Evolutionary conservation across 768 basidiomycete genomes (phyloP).

Genomic region (Tephrocybe sp.): DNA sequence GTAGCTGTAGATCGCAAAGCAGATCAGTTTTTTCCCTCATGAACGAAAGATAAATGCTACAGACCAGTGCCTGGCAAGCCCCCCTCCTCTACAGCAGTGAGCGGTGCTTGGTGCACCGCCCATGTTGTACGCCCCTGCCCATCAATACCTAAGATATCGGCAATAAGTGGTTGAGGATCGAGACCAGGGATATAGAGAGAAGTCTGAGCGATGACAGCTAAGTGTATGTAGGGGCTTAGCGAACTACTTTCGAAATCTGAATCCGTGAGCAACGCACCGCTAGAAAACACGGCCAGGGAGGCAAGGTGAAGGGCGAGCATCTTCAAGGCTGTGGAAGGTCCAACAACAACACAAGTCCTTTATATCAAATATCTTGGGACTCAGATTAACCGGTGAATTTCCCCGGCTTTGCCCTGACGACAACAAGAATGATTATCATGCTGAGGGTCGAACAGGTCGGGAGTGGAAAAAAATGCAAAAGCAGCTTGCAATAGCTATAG

Average conservation of each 20-base stretch:
- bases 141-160: conserved; percentile 25
- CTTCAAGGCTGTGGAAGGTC: no score
- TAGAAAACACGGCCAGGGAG: conserved; percentile 2
- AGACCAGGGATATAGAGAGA: conserved; percentile 25
- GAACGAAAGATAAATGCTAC: neutral
- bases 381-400: no score
- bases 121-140: conserved; percentile 26
- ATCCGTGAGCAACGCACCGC: conserved; percentile 3
- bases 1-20: conserved; percentile 19
- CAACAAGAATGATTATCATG: no score
- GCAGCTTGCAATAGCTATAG: no score
- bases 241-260: neutral
- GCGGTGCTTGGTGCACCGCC: conserved; percentile 21
- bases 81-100: conserved; percentile 13
- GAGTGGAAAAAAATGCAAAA: no score
- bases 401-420: no score
- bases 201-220: conserved; percentile 22
- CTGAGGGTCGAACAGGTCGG: no score
- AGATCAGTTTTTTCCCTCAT: neutral
- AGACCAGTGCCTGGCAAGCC: conserved; percentile 22
- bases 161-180: conserved; percentile 27
- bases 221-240: conserved; percentile 12
- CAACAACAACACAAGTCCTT: no score
- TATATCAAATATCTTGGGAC: no score
- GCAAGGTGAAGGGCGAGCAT: neutral